Base-by-base conservation (phyloP, 2,329 filamentous ascomycete genomes). In the Magnaporthales sp. region DNA sequence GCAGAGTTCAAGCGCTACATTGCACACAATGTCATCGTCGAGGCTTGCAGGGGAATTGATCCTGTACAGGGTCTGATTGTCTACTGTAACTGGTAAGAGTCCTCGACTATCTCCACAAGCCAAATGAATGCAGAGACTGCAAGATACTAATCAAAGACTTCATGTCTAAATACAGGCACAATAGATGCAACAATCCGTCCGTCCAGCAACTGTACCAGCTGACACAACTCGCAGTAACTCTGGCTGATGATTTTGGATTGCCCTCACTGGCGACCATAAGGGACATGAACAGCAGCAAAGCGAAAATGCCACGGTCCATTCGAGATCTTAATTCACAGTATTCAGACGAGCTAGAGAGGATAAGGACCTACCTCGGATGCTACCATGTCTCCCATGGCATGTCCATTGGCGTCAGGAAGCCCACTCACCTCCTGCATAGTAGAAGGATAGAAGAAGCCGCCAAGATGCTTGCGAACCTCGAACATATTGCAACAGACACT, bases 1-100 rank as follows among this genome's bases (percentile, higher is more conserved):
- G 65, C 67, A 10, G 69, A 72, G 63, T 71, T 71, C 64, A 69
- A 69, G 32, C 68, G 67, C 56, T 24, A 31, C 1, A 54, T 72
- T n/a, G 69, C 70, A 2, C 68, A 72, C 56, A 54, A 66, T 7
- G 64, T 69, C 67, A 68, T 72, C 38, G 69, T 71, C 9, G 69
- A 71, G n/a, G 66, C 68, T 3, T 56, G 65, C 10, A 67, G 63
- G 63, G 70, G 67, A 29, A 67, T 72, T 1, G 70, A 72, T 61
- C 51, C 71, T 5, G 65, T 72, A 26, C 70, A 73, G 64, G 71
- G 70, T 1, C 56, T 72, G n/a, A 54, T 72, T 6, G 64, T 73
- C 2, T 72, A 71, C 38, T 69, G 70, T 56, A 63, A 66, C 31
- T 72, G 70, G 70, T 71, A 56, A 19, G 69, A 51, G 19, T 19